Conservation (phyloP, 208 protist genomes). For the Leishmania braziliensis region DNA sequence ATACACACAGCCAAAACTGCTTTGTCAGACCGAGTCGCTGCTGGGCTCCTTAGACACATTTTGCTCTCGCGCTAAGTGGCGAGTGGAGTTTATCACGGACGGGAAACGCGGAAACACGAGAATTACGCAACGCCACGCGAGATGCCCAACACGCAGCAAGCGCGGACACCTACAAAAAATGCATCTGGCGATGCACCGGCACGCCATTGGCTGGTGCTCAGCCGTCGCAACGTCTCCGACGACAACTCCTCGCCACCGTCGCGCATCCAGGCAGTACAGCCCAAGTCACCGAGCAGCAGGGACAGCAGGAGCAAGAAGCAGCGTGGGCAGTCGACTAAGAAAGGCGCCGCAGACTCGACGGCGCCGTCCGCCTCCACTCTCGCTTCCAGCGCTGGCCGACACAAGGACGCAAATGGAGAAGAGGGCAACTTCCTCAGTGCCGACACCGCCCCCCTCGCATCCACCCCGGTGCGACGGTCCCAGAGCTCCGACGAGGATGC, state of each 20-base stretch:
- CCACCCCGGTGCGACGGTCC: neutral
- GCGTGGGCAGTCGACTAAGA: neutral
- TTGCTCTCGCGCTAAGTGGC: neutral
- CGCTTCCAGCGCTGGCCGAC: neutral
- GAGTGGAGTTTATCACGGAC: neutral
- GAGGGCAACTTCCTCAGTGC: neutral
- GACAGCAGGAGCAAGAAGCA: neutral
- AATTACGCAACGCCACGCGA: neutral
- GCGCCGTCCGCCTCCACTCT: neutral
- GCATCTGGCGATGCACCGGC: neutral
- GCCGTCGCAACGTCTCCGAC: neutral
- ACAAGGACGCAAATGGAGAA: neutral
- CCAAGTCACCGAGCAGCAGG: neutral
- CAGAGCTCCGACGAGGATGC: neutral
- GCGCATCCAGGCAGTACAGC: neutral
- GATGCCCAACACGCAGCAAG: constrained; percentile 15
- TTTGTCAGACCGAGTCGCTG: neutral
- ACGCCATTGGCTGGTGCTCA: constrained; percentile 6
- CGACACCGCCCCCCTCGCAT: neutral
- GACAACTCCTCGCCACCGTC: neutral
- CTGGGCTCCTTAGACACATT: neutral
- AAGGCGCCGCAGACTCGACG: neutral
- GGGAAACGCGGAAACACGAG: neutral
- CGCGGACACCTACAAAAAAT: constrained; percentile 8
- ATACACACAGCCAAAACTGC: neutral